Conservation (phyloP, 1,284 basidiomycete species). For the Cutaneotrichosporon sp. region DNA sequence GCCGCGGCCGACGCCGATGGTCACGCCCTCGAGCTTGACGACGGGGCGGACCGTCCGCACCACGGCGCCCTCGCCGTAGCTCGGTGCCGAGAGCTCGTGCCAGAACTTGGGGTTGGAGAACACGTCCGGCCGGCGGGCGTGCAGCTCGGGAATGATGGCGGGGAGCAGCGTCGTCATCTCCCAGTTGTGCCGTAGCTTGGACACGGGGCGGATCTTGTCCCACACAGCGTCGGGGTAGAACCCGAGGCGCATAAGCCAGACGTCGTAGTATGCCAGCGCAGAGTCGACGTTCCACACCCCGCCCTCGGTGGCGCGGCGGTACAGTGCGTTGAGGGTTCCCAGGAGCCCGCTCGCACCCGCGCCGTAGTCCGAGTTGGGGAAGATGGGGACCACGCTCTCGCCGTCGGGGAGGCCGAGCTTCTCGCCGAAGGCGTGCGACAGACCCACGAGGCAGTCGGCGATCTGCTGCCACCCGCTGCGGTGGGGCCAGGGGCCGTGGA, state of each 20-base stretch:
- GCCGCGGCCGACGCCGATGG: background rate
- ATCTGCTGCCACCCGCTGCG: conserved; percentile 23
- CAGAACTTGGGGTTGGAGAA: conserved; percentile 16
- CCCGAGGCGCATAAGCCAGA: conserved; percentile 14
- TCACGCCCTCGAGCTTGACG: background rate
- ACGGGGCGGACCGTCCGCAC: conserved; percentile 10
- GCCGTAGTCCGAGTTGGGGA: conserved; percentile 20
- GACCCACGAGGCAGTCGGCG: conserved; percentile 12
- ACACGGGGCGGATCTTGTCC: conserved; percentile 6
- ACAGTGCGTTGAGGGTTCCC: conserved; percentile 18
- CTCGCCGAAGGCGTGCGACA: conserved; percentile 7
- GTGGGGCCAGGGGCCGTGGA: conserved; percentile 17
- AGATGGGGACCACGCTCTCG: conserved; percentile 16
- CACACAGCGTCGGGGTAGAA: conserved; percentile 13
- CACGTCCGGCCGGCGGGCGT: background rate
- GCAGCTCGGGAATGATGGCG: conserved; percentile 5
- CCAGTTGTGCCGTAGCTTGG: conserved; percentile 13
- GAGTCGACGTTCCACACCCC: conserved; percentile 17
- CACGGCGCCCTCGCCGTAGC: background rate
- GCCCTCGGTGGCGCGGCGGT: conserved; percentile 14
- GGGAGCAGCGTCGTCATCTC: conserved; percentile 11
- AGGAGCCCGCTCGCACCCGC: conserved; percentile 13
- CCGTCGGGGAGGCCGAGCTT: conserved; percentile 8
- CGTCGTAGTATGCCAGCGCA: conserved; percentile 17
- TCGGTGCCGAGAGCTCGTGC: conserved; percentile 9